phyloP scores from a whole-genome alignment of 805 yeast species.

The Kodamaea laetipori region DNA sequence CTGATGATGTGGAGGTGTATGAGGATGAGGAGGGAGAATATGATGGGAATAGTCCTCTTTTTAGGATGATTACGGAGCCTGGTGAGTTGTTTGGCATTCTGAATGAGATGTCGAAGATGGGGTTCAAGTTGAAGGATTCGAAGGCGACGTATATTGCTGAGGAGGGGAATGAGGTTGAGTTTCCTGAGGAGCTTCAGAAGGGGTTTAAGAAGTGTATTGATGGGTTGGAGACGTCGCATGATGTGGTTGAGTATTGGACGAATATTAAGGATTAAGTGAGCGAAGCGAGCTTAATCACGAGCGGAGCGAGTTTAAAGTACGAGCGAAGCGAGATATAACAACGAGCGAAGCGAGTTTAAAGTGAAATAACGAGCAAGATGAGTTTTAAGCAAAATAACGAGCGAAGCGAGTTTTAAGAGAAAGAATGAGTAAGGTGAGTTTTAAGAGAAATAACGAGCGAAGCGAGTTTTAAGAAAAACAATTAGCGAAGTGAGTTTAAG shows the following conservation, averaged over 20 bases:
- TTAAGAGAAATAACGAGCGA: no score
- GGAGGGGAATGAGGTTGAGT: slow-evolving; percentile 57
- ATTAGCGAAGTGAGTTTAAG: no score
- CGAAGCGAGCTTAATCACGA: no score
- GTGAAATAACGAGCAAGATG: no score
- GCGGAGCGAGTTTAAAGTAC: no score
- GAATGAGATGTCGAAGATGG: slow-evolving; percentile 50
- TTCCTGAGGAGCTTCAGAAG: slow-evolving; percentile 53
- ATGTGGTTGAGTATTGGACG: slow-evolving; percentile 77
- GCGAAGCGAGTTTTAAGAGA: no score
- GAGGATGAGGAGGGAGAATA: slow-evolving; percentile 45
- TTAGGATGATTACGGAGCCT: slow-evolving; percentile 62
- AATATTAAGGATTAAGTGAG: slow-evolving; percentile 48
- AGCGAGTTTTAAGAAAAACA: no score
- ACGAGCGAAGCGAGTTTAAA: no score
- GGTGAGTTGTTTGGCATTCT: slow-evolving; percentile 63
- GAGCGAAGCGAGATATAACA: no score
- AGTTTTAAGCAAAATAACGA: no score
- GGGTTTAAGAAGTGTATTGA: slow-evolving; percentile 58
- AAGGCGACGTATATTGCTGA: slow-evolving; percentile 69
- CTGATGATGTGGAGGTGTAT: slow-evolving; percentile 71
- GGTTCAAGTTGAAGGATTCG: slow-evolving; percentile 67
- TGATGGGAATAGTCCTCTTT: slow-evolving; percentile 29
- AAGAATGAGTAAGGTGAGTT: no score
- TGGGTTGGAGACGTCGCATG: slow-evolving; percentile 76